These are phyloP conservation scores for Suillus brevipes DNA, from an alignment of 768 basidiomycete genomes.

Conservation along the genomic window DNA sequence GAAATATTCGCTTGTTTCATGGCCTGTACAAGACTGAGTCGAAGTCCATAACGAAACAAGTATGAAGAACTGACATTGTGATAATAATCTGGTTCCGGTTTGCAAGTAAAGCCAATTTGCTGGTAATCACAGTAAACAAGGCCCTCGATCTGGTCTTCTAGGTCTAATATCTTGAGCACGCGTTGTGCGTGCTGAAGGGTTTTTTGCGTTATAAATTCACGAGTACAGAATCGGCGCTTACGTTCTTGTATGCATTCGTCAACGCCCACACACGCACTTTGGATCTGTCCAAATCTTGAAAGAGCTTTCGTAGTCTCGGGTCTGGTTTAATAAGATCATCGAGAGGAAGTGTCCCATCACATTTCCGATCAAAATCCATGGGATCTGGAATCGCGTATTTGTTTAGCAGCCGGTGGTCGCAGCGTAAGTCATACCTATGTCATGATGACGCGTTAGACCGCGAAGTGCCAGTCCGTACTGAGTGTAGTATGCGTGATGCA, in stretches of 20 bases:
- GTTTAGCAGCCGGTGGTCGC: neutral
- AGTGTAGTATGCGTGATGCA: slow-evolving; percentile 74
- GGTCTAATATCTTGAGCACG: slow-evolving; percentile 69
- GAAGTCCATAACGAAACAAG: neutral
- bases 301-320: slow-evolving; percentile 59
- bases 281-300: slow-evolving; percentile 75
- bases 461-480: slow-evolving; percentile 83
- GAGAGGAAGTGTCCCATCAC: slow-evolving; percentile 81
- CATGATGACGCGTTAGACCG: slow-evolving; percentile 73
- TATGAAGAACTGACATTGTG: slow-evolving; percentile 42
- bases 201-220: slow-evolving; percentile 11
- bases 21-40: slow-evolving; percentile 46
- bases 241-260: slow-evolving; percentile 81
- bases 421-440: slow-evolving; percentile 49
- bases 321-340: slow-evolving; percentile 76
- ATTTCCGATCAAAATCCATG: slow-evolving; percentile 80
- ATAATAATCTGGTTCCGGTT: slow-evolving; percentile 78
- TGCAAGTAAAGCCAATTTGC: slow-evolving; percentile 68
- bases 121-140: slow-evolving; percentile 80
- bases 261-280: slow-evolving; percentile 83
- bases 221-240: slow-evolving; percentile 35
- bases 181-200: slow-evolving; percentile 70
- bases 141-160: slow-evolving; percentile 73
- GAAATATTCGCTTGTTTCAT: slow-evolving; percentile 57
- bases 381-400: slow-evolving; percentile 52